phyloP scores from a whole-genome alignment of 2,329 filamentous ascomycete species.

The Aspergillus caelatus region DNA sequence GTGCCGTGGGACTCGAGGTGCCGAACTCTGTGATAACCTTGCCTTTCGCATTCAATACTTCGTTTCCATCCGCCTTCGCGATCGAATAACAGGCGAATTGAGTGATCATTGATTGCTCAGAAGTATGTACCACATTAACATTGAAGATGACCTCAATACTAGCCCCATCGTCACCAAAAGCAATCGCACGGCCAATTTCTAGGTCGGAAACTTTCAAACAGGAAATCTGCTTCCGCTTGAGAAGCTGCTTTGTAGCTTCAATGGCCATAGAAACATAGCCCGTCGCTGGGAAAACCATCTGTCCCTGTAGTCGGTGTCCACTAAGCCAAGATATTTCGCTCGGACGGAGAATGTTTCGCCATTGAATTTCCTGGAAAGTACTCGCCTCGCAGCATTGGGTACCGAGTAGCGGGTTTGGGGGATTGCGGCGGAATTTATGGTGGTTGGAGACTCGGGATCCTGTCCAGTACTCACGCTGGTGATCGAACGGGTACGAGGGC shows the following conservation, averaged over 20 bases:
- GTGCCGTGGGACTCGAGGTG: neutral
- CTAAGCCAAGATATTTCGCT: neutral
- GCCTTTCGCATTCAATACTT: slow-evolving; percentile 7
- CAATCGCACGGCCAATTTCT: neutral
- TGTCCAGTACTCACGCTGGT: neutral
- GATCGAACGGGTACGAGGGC: neutral
- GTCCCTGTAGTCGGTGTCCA: slow-evolving; percentile 31
- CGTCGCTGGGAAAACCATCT: slow-evolving; percentile 31
- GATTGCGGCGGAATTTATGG: neutral
- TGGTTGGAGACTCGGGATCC: neutral
- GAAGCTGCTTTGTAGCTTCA: slow-evolving; percentile 12
- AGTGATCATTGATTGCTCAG: neutral
- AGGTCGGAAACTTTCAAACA: neutral
- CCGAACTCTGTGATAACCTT: neutral
- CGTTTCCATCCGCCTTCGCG: neutral
- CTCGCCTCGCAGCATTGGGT: neutral
- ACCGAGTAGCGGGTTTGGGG: neutral
- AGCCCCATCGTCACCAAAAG: neutral
- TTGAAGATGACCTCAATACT: neutral
- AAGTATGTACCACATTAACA: neutral
- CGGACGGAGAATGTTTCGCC: neutral
- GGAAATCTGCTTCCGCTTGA: neutral
- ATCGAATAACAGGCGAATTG: neutral
- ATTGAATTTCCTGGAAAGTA: neutral
- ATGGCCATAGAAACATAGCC: slow-evolving; percentile 23